A percentile compares a stretch with the other conserved stretches of the same genome.
These are phyloP conservation scores for Paramecium tetraurelia DNA, from an alignment of 73 alveolate species.

Conservation along the genomic window DNA sequence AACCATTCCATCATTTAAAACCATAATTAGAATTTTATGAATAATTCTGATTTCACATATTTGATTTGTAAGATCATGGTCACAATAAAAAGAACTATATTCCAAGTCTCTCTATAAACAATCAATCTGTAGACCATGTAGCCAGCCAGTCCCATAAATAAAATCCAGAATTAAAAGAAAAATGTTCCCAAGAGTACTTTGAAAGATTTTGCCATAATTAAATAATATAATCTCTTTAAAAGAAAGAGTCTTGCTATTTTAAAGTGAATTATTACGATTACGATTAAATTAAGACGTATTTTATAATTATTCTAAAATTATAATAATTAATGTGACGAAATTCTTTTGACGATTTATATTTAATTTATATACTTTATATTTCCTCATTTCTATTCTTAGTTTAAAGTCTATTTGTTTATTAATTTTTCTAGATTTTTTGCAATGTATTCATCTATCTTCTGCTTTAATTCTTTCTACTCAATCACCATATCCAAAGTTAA, in stretches of 20 bases:
- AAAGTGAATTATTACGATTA: neutral
- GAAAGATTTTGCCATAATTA: neutral
- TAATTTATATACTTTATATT: neutral
- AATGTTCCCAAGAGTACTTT: neutral
- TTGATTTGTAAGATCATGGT: neutral
- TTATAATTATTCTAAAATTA: neutral
- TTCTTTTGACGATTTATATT: neutral
- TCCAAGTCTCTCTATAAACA: neutral
- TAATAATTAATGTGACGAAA: neutral
- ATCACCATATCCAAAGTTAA: slow-evolving; percentile 6
- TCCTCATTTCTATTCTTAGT: neutral
- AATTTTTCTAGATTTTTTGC: neutral
- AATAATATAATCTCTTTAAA: neutral
- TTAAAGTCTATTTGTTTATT: neutral
- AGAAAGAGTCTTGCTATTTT: neutral
- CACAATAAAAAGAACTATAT: neutral
- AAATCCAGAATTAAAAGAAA: slow-evolving; percentile 10
- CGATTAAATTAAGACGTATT: neutral
- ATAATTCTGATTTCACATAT: neutral
- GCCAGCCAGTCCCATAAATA: neutral
- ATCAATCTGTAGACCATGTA: slow-evolving; percentile 3
- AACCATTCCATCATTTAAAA: slow-evolving; percentile 13
- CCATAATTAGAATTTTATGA: neutral
- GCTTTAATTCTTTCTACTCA: neutral
- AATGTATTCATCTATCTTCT: neutral